Evolutionary conservation across 371 early-diverging fungal species (phyloP).

Genomic region (Saksenaea vasiformis): DNA sequence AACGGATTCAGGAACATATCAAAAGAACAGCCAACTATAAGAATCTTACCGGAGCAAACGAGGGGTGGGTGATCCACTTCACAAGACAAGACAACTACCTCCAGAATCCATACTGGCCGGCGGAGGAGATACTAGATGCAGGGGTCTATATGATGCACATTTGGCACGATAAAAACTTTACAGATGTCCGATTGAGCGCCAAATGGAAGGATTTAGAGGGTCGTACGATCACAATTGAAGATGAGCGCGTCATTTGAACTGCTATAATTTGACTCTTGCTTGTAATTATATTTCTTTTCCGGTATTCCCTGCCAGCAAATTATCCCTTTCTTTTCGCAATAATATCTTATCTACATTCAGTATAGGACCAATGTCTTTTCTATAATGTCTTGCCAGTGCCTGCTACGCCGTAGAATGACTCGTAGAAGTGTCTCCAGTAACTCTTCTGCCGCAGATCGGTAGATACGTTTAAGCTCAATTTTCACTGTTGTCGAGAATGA

Average conservation of each 20-base stretch:
- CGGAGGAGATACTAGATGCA: constrained; percentile 8
- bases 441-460: no score
- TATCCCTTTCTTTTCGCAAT: no score
- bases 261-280: not conserved
- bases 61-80: constrained; percentile 22
- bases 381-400: no score
- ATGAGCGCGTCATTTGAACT: not conserved
- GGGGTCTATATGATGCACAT: constrained; percentile 20
- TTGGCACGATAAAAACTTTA: constrained; percentile 20
- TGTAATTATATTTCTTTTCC: no score
- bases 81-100: constrained; percentile 21
- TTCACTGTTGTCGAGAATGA: no score
- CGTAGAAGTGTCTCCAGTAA: no score
- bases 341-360: no score
- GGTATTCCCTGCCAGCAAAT: no score
- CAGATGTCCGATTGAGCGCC: constrained; percentile 17
- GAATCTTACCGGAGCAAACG: constrained; percentile 7
- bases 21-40: constrained; percentile 9
- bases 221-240: not conserved
- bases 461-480: no score
- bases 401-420: no score
- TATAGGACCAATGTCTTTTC: constrained; percentile 35
- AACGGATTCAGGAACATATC: constrained; percentile 13
- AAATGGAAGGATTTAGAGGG: constrained; percentile 11
- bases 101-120: constrained; percentile 16